A percentile compares a stretch with the other conserved stretches of the same genome.
phyloP scores from a whole-genome alignment of 345 rosid genomes.

The Pelargonium nanum region DNA sequence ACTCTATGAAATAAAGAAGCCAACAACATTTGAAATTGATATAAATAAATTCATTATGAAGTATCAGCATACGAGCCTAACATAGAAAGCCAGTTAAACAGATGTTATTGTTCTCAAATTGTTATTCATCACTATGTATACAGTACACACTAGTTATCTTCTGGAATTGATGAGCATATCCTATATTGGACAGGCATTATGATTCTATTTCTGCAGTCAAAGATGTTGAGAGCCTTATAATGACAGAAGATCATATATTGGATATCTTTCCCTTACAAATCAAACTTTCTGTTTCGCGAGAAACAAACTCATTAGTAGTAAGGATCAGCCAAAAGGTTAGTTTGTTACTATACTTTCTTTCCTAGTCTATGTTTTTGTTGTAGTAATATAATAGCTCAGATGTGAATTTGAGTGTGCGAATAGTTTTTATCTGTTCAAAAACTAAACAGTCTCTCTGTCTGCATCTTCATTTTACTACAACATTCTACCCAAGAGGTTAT shows the following conservation, averaged over 20 bases:
- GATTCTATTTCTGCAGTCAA: constrained; percentile 23
- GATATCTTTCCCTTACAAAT: constrained; percentile 53
- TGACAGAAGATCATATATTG: constrained; percentile 28
- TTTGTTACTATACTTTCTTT: neutral
- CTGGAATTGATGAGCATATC: neutral
- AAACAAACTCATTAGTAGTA: constrained; percentile 34
- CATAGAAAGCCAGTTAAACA: neutral
- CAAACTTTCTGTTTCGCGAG: constrained; percentile 38
- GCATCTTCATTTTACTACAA: no score
- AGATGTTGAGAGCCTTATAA: constrained; percentile 17
- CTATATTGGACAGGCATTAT: constrained; percentile 31
- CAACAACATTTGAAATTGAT: neutral
- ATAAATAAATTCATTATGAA: neutral
- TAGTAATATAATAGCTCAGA: constrained; percentile 3
- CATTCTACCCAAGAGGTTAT: no score
- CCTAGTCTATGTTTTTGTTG: constrained; percentile 5
- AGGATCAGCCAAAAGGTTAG: constrained; percentile 42
- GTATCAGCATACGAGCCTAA: neutral
- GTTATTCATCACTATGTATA: neutral
- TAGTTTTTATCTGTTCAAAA: neutral
- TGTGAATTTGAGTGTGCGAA: neutral
- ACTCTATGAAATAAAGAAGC: neutral
- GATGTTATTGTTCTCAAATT: neutral
- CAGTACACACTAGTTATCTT: neutral
- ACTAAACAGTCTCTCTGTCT: no score